phyloP scores from a whole-genome alignment of 2,329 filamentous ascomycete species.

The Sporothrix globosa region DNA sequence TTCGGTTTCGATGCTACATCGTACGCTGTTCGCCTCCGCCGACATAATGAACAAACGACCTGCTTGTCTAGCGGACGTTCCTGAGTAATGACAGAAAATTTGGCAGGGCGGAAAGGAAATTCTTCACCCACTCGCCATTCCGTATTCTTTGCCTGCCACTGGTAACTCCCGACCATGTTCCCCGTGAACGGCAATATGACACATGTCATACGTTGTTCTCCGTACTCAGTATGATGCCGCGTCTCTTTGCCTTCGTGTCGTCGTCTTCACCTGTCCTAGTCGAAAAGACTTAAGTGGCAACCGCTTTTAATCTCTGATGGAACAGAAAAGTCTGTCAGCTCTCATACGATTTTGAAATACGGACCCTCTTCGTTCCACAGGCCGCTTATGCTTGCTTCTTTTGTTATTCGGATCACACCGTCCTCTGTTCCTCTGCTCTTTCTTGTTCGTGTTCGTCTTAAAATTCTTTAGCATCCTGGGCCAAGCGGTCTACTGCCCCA shows the following conservation, averaged over 20 bases:
- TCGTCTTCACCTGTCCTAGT: not conserved
- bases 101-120: constrained; percentile 12
- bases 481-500: constrained; percentile 10
- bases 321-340: not conserved
- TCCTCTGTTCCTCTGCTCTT: not conserved
- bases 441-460: not conserved
- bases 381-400: not conserved
- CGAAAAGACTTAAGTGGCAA: not conserved
- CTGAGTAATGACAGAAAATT: constrained; percentile 15
- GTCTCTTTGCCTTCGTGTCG: not conserved
- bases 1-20: constrained; percentile 13
- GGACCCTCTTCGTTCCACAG: not conserved
- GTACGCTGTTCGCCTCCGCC: constrained; percentile 14
- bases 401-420: not conserved
- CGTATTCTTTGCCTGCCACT: not conserved
- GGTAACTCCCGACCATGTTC: constrained; percentile 7
- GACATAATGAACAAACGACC: not conserved
- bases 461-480: constrained; percentile 15
- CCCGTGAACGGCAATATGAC: constrained; percentile 8
- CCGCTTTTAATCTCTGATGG: not conserved
- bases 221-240: not conserved
- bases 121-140: too few species aligned
- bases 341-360: constrained; percentile 6
- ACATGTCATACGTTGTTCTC: not conserved
- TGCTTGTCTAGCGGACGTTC: not conserved